Conservation (phyloP, 768 basidiomycete genomes). For the Leucogyrophana mollusca region DNA sequence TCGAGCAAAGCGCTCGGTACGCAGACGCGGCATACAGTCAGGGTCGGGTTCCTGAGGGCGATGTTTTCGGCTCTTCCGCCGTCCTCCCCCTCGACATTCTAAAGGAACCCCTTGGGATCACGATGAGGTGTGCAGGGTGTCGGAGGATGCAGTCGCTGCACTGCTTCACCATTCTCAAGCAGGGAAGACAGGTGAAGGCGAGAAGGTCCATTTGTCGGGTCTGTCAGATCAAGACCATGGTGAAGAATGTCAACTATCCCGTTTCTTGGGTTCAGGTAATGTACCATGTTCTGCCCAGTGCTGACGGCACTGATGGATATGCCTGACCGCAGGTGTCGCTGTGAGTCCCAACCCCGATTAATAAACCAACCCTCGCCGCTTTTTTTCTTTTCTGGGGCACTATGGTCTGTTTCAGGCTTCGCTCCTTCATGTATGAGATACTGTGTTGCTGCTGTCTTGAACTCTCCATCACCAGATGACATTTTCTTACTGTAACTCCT, state of each 20-base stretch:
- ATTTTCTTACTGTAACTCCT: too few relatives aligned
- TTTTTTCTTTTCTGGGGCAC: too few relatives aligned
- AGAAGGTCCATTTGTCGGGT: conserved; percentile 24
- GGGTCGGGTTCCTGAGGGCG: conserved; percentile 22
- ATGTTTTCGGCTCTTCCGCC: conserved; percentile 19
- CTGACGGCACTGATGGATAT: too few relatives aligned
- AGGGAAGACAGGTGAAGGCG: conserved; percentile 17
- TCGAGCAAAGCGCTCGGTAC: conserved; percentile 28
- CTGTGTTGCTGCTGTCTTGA: too few relatives aligned
- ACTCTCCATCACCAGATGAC: too few relatives aligned
- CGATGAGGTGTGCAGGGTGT: conserved; percentile 23
- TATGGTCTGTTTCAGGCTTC: too few relatives aligned
- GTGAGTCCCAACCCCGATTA: too few relatives aligned
- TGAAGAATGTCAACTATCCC: conserved; percentile 18
- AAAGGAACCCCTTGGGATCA: conserved; percentile 21
- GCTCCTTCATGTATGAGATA: too few relatives aligned
- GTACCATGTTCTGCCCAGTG: too few relatives aligned
- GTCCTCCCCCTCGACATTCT: conserved; percentile 27
- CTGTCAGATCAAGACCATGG: conserved; percentile 30
- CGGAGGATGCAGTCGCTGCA: conserved; percentile 25
- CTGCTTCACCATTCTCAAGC: conserved; percentile 19
- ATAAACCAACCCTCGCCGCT: too few relatives aligned
- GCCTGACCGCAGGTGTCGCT: too few relatives aligned
- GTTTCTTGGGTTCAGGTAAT: conserved; percentile 23
- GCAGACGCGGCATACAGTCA: conserved; percentile 25